Base-by-base conservation (phyloP, 371 early-diverging fungal genomes). In the Smittium culicis region DNA sequence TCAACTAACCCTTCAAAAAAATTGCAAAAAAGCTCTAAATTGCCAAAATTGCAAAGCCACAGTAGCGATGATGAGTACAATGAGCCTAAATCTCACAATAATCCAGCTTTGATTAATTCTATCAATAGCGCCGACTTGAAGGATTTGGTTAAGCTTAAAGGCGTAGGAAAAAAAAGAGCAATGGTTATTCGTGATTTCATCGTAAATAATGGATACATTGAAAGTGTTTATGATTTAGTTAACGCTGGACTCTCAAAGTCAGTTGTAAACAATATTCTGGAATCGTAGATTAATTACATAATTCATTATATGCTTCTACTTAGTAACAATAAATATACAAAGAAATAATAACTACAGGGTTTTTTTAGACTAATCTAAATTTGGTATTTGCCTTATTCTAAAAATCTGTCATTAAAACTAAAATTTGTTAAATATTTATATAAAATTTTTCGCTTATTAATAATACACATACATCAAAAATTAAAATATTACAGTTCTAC, bases 151-250 rank as follows among this genome's bases (percentile, higher is more conserved):
- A 78, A 77, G 59, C 67, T 86, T 5, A 81, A 79, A 35, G 81
- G 81, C n/a, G 80, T 86, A 45, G 87, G 87, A 45, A 82, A 81
- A 68, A 83, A 81, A 45, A 75, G 87, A 34, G 87, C 87, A 0
- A 74, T 79, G 68, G 75, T 74, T 65, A 86, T 86, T 34, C 72
- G 82, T 35, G 81, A 80, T 17, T 82, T 68, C 20, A 70, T 80
- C 20, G 69, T 70, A 14, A 34, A 45, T 1, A 65, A 72, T 1
- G 80, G 80, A 2, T 76, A 79, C 0, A 66, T 79, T 20, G 27
- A 27, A 16, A 64, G n/a, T 31, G 34, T 64, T 64, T 27, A 64
- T 34, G 64, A 64, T 64, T 61, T 64, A n/a, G 16, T 59, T 29
- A 59, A 59, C 60, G 28, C 60, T 59, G 60, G 60, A 16, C 60